A percentile compares a stretch with the other conserved stretches of the same genome.
These are phyloP conservation scores for Blastomyces percursus DNA, from an alignment of 2,329 filamentous ascomycete species.

Conservation along the genomic window DNA sequence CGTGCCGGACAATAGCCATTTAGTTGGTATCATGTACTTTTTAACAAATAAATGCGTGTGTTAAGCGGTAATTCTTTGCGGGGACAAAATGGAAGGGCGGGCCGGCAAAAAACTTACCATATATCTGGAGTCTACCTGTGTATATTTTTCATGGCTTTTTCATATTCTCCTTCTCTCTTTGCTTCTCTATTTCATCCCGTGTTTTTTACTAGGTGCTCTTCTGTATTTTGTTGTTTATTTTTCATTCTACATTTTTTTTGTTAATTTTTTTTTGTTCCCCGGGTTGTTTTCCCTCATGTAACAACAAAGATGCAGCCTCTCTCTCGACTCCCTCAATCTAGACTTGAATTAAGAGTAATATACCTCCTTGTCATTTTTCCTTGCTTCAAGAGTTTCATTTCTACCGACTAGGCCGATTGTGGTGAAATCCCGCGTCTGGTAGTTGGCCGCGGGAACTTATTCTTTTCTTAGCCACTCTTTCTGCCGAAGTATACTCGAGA, in stretches of 20 bases:
- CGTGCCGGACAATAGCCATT: background rate
- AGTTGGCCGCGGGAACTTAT: too few species aligned
- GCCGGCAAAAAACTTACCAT: slow-evolving; percentile 4
- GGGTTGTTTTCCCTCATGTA: background rate
- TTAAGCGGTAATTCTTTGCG: slow-evolving; percentile 6
- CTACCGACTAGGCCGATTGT: too few species aligned
- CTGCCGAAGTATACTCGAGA: too few species aligned
- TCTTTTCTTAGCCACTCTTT: too few species aligned
- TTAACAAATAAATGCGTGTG: slow-evolving; percentile 3
- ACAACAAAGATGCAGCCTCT: slow-evolving; percentile 1
- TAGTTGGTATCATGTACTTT: slow-evolving; percentile 1
- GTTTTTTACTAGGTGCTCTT: slow-evolving; percentile 1
- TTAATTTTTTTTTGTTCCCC: too few species aligned
- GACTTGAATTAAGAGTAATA: slow-evolving; percentile 7
- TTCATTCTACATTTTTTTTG: background rate
- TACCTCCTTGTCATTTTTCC: background rate
- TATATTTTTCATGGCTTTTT: background rate
- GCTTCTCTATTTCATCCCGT: background rate
- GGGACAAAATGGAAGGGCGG: slow-evolving; percentile 2
- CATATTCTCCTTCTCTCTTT: background rate
- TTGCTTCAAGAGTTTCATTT: background rate
- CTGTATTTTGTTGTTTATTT: slow-evolving; percentile 1
- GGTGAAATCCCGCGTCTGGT: too few species aligned
- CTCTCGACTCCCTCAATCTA: slow-evolving; percentile 9
- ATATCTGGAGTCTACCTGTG: slow-evolving; percentile 7